Percentiles rank a stretch among this genome's conserved stretches.
Evolutionary conservation across 345 rosid species (phyloP).

Genomic region (Citrus australasica): DNA sequence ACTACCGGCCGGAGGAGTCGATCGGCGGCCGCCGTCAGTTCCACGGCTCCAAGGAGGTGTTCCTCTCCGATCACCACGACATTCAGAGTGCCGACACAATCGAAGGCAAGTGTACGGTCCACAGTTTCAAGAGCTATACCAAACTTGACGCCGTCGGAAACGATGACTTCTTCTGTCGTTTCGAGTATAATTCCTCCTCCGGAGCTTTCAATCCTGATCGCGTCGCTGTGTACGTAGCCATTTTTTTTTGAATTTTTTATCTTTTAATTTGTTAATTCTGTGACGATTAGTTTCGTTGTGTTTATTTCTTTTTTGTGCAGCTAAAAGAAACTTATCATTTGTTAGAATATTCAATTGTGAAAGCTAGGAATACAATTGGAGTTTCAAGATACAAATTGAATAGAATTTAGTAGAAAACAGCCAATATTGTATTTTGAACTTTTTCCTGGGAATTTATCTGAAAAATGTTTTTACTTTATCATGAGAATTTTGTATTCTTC

Average conservation of each 20-base stretch:
- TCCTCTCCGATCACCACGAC: slow-evolving; percentile 87
- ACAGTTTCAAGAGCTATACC: slow-evolving; percentile 78
- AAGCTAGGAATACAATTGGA: background rate
- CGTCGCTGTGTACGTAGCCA: slow-evolving; percentile 78
- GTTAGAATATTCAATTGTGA: background rate
- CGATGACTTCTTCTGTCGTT: slow-evolving; percentile 97
- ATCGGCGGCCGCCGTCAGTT: slow-evolving; percentile 92
- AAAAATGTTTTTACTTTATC: background rate
- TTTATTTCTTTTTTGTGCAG: background rate
- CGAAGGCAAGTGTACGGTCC: slow-evolving; percentile 91
- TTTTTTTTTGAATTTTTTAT: background rate
- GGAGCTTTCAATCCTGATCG: slow-evolving; percentile 92
- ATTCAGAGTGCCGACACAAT: slow-evolving; percentile 89
- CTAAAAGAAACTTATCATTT: background rate
- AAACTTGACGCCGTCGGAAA: slow-evolving; percentile 88
- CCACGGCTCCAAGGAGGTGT: slow-evolving; percentile 95
- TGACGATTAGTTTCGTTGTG: background rate
- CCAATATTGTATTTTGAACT: background rate
- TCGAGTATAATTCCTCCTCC: slow-evolving; percentile 81
- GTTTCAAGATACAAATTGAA: background rate
- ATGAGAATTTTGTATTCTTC: background rate
- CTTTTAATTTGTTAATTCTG: no score
- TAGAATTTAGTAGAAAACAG: background rate
- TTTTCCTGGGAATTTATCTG: background rate
- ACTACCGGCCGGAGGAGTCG: slow-evolving; percentile 97